Base-by-base conservation (phyloP, 306 rosid species). In the Begonia masoniana region DNA sequence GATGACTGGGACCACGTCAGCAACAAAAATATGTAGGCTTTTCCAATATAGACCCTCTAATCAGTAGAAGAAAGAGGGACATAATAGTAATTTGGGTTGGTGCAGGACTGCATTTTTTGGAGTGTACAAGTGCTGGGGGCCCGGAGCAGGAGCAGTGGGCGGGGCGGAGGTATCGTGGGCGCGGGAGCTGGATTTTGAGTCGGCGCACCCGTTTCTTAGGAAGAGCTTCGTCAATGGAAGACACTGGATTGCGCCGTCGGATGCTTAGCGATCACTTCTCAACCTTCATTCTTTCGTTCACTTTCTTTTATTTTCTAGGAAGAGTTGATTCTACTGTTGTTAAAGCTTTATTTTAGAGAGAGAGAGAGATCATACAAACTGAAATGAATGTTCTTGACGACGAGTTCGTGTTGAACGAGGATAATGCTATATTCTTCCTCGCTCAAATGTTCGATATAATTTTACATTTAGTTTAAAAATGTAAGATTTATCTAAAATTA, bases 191-290 rank as follows among this genome's bases (percentile, higher is more conserved):
- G 78, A 82, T 54, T 84, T 63, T 19, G 65, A 80, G 4, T 13
- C 74, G 4, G 97, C 95, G 2, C 95, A 88, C 64, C 97, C 74
- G 12, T 88, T 88, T 59, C 71, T 88, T 5, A 73, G 49, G 0
- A 82, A 88, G 75, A 88, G 97, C 55, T 88, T 84, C 23, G 95
- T 88, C 62, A 88, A 88, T 71, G 97, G 94, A 2, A 80, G 89
- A 51, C 97, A 84, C 70, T 88, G 95, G 97, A 88, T 82, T 9
- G 76, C 86, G 11, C 94, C 88, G 10, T 47, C 68, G 15, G 95
- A 84, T 62, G 88, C 89, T 35, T 88, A 83, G 55, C 14, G 24
- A 2, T 47, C 49, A 12, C 6, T 45, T n/a, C 15, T 10, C 14
- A 43, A 21, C 39, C 39, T 31, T 31, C 9, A 21, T 21, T 21